Conservation (phyloP, 2,329 filamentous ascomycete species). For the Verticillium klebahnii region DNA sequence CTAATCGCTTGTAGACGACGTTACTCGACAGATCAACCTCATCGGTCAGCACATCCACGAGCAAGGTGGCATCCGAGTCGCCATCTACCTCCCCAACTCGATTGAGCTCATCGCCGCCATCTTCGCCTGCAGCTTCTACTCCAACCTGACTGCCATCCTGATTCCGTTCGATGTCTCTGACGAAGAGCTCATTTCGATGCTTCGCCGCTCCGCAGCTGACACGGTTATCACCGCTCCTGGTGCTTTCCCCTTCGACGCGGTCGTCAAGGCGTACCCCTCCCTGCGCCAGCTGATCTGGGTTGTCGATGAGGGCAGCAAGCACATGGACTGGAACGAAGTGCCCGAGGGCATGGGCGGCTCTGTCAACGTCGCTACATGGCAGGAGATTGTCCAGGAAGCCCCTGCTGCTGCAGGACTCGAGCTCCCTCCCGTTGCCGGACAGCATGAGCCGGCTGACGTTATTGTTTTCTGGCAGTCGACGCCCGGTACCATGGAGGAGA, state of each 20-base stretch:
- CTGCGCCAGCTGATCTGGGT: slow-evolving; percentile 86
- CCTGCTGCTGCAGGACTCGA: slow-evolving; percentile 53
- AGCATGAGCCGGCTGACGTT: slow-evolving; percentile 47
- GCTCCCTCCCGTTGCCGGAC: slow-evolving; percentile 59
- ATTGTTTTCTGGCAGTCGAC: slow-evolving; percentile 64
- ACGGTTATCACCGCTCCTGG: slow-evolving; percentile 81
- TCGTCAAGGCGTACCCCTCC: slow-evolving; percentile 63
- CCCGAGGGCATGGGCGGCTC: slow-evolving; percentile 70
- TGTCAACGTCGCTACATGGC: slow-evolving; percentile 86
- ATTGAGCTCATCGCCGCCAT: slow-evolving; percentile 78
- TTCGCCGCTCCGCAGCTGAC: slow-evolving; percentile 71
- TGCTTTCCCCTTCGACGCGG: slow-evolving; percentile 72
- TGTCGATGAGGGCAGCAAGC: slow-evolving; percentile 81
- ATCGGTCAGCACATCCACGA: slow-evolving; percentile 74
- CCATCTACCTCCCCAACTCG: slow-evolving; percentile 89
- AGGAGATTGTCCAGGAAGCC: slow-evolving; percentile 75
- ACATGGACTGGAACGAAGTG: slow-evolving; percentile 93
- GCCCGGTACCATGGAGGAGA: slow-evolving; percentile 52
- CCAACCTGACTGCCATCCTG: slow-evolving; percentile 73
- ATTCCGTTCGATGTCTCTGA: slow-evolving; percentile 77
- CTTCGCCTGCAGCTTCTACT: slow-evolving; percentile 86
- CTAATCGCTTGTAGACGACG: slow-evolving; percentile 45
- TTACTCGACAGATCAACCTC: slow-evolving; percentile 82
- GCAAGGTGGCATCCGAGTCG: slow-evolving; percentile 70
- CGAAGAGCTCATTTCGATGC: slow-evolving; percentile 64